Conservation (phyloP, 257 asterid species). For the Coffea eugenioides region DNA sequence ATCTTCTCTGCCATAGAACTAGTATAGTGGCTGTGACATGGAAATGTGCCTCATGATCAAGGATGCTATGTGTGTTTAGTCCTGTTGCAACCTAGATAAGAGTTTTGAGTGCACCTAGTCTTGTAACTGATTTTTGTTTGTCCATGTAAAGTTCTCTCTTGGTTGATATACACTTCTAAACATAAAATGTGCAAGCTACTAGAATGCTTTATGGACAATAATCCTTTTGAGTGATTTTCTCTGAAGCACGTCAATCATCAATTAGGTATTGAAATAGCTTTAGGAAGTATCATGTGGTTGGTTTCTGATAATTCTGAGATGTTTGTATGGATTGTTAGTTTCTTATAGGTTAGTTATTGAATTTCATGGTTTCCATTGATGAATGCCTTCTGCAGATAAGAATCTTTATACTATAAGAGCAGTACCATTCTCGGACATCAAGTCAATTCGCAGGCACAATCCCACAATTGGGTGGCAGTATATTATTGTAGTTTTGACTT, state of each 20-base stretch:
- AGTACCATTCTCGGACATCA: conserved; percentile 82
- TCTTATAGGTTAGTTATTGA: neutral
- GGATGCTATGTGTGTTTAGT: neutral
- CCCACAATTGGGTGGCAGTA: conserved; percentile 95
- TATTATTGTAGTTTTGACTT: conserved; percentile 76
- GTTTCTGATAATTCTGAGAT: neutral
- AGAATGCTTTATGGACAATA: neutral
- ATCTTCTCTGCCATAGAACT: neutral
- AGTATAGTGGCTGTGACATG: neutral
- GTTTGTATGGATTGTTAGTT: neutral
- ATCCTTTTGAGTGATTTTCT: neutral
- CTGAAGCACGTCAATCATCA: neutral
- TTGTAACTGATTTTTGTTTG: neutral
- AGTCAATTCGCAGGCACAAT: conserved; percentile 84
- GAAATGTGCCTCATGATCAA: neutral
- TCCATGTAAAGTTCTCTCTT: neutral
- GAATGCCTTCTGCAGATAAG: conserved; percentile 62
- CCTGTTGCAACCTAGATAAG: neutral
- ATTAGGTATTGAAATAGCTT: neutral
- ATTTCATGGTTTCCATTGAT: conserved; percentile 18
- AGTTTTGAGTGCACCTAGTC: neutral
- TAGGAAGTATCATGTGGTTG: neutral
- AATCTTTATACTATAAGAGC: conserved; percentile 82
- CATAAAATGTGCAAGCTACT: neutral
- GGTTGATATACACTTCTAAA: neutral